Evolutionary conservation across 78 protist species (phyloP).

Genomic region (Anaeramoeba ignava): DNA sequence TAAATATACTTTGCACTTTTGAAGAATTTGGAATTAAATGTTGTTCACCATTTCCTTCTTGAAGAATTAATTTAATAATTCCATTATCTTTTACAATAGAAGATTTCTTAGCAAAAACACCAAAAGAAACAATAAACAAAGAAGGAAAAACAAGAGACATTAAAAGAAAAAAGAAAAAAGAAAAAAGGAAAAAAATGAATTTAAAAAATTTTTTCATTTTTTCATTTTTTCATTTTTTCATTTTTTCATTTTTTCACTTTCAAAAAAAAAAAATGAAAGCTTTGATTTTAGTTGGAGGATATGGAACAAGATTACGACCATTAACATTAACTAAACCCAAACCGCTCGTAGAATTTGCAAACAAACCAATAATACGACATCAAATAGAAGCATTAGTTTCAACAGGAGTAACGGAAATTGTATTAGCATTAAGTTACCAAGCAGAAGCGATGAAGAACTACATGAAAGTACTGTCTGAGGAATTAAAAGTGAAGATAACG

Average conservation of each 20-base stretch:
- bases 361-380: conserved; percentile 77
- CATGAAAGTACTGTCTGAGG: not conserved
- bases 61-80: no score
- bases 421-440: conserved; percentile 77
- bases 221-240: not conserved
- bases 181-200: no score
- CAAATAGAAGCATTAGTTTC: conserved; percentile 39
- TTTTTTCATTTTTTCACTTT: not conserved
- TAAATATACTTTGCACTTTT: no score
- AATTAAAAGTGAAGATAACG: conserved; percentile 46
- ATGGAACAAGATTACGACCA: conserved; percentile 88
- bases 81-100: no score
- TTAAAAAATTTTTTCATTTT: not conserved
- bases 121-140: no score
- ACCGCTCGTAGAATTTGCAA: conserved; percentile 79
- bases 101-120: no score
- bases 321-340: conserved; percentile 82
- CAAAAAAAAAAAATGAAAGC: conserved; percentile 60
- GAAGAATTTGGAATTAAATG: no score
- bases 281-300: conserved; percentile 89
- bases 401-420: conserved; percentile 72
- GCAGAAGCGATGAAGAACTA: conserved; percentile 56
- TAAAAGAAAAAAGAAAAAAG: no score
- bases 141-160: no score
- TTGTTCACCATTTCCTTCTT: no score